Base-by-base conservation (phyloP, 2,329 filamentous ascomycete species). In the Fusarium veterinarium region DNA sequence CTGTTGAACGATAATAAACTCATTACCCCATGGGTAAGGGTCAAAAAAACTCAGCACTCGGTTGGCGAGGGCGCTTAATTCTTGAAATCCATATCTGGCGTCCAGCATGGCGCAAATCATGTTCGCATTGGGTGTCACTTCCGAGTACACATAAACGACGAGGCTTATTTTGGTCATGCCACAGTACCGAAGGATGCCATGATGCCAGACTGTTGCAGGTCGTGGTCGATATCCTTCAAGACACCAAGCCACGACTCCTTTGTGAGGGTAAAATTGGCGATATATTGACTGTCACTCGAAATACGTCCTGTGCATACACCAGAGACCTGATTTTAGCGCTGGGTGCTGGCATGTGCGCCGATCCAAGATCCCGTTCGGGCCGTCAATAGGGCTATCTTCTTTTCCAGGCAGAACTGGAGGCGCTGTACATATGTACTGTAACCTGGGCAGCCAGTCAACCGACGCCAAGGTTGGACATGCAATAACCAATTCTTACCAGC, bases 351-450 rank as follows among this genome's bases (percentile, higher is more conserved):
- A 71, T 69, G 71, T 62, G 56, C 57, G 70, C 68, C 65, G 75
- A 77, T 75, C 75, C 73, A 67, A 62, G 69, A 74, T 76, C 75
- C 74, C 74, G 75, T 64, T 61, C 72, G 72, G 75, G 64, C 75
- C 75, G 72, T 65, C 53, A 66, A 64, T 70, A 74, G 41, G 72
- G 64, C 53, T 53, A 61, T 60, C 68, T 53, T 64, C 35, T 38
- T 59, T 48, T 58, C 17, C 33, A 42, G 35, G 45, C 23, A 57
- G 46, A 55, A 25, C 37, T 65, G 62, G 37, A 52, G 25, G 46
- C 49, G 19, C 19, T 60, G 45, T 31, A 25, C 16, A 31, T 53
- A 44, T 33, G 38, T 25, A 42, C 31, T 40, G 25, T 44, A 57
- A 35, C 44, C 35, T 41, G 16, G 20, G 45, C 51, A 33, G n/a